Evolutionary conservation across 2,329 filamentous ascomycete species (phyloP).

Genomic region (Uncinocarpus reesii): DNA sequence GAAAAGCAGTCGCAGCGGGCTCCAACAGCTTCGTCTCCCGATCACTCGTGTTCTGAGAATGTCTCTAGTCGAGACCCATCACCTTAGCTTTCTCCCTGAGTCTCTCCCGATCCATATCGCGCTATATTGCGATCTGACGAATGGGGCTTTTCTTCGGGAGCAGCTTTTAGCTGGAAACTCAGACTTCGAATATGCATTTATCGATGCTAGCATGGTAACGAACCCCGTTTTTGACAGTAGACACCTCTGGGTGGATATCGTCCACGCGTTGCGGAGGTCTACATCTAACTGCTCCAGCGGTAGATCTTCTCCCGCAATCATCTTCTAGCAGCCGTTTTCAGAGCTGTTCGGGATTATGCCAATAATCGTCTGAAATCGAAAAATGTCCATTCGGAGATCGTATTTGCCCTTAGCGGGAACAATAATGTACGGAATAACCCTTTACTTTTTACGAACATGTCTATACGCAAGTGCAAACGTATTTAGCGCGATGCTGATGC

Average conservation of each 20-base stretch:
- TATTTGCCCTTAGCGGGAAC: constrained; percentile 66
- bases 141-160: constrained; percentile 65
- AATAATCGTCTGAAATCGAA: constrained; percentile 59
- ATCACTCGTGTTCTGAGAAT: constrained; percentile 13
- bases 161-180: constrained; percentile 77
- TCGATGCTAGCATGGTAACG: constrained; percentile 68
- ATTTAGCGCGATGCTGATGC: not conserved
- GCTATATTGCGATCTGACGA: constrained; percentile 65
- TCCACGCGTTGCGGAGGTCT: not conserved
- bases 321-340: constrained; percentile 63
- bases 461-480: not conserved
- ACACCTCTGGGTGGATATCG: not conserved
- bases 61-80: constrained; percentile 51
- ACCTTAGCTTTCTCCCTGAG: constrained; percentile 64
- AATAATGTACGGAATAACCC: constrained; percentile 55
- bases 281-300: not conserved
- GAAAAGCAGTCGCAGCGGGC: no score
- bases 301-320: constrained; percentile 64
- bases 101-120: constrained; percentile 59
- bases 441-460: not conserved
- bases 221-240: not conserved
- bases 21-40: not conserved
- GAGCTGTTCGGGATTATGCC: constrained; percentile 58
- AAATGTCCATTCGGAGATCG: constrained; percentile 82
- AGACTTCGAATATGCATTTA: constrained; percentile 84